Conservation (phyloP, 768 basidiomycete genomes). For the Strobilomyces dryophilus region DNA sequence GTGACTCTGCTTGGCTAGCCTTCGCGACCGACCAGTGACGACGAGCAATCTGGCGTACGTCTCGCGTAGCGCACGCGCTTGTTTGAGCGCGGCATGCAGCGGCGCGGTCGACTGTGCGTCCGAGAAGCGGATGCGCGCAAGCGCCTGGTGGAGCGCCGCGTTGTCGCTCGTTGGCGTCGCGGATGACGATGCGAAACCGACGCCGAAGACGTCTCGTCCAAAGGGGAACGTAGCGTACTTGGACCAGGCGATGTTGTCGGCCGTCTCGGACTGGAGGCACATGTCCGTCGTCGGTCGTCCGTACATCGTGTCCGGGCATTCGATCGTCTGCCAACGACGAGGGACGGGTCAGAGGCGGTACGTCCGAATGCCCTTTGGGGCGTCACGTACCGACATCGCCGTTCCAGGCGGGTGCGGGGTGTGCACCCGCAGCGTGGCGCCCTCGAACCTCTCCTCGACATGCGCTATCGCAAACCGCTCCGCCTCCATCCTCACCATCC, state of each 20-base stretch:
- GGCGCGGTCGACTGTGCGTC: slow-evolving; percentile 51
- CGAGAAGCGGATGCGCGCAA: slow-evolving; percentile 62
- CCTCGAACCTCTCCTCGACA: slow-evolving; percentile 6
- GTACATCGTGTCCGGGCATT: slow-evolving; percentile 68
- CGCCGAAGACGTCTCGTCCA: neutral
- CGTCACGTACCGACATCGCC: no score
- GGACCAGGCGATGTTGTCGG: slow-evolving; percentile 75
- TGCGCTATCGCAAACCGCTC: slow-evolving; percentile 21
- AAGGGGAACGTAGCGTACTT: slow-evolving; percentile 46
- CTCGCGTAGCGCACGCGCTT: slow-evolving; percentile 33
- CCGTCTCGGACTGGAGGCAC: slow-evolving; percentile 74
- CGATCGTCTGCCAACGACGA: slow-evolving; percentile 21
- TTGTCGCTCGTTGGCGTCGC: neutral
- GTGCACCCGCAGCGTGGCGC: no score
- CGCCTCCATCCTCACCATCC: slow-evolving; percentile 50
- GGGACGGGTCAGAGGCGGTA: no score
- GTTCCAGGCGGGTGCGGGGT: no score
- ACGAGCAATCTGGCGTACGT: slow-evolving; percentile 47
- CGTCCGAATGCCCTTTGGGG: no score
- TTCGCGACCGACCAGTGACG: slow-evolving; percentile 69
- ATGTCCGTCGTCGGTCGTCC: slow-evolving; percentile 59
- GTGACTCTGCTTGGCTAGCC: slow-evolving; percentile 73
- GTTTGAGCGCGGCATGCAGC: slow-evolving; percentile 50
- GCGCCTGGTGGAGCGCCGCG: slow-evolving; percentile 28
- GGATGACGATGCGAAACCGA: neutral